These are phyloP conservation scores for Persicaria maculosa DNA, from an alignment of 148 eudicot genomes.

Conservation along the genomic window DNA sequence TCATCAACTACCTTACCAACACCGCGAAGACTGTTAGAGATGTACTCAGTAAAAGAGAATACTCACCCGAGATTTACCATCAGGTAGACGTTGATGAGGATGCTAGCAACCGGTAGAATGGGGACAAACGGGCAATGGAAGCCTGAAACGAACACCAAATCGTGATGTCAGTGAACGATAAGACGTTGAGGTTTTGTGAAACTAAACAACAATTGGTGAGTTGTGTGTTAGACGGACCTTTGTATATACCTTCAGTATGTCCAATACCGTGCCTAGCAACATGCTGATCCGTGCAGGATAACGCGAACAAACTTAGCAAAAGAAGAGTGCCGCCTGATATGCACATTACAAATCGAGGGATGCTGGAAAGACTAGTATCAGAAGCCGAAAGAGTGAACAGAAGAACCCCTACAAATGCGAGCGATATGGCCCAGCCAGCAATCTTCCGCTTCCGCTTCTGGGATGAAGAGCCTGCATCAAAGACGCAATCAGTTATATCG, in stretches of 20 bases:
- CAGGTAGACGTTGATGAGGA: constrained; percentile 11
- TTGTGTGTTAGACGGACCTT: not conserved
- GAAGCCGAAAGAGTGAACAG: constrained; percentile 12
- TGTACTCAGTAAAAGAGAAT: not conserved
- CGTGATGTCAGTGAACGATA: not conserved
- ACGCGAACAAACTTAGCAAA: not conserved
- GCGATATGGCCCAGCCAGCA: constrained; percentile 9
- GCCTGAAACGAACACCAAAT: not conserved
- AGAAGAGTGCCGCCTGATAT: constrained; percentile 9
- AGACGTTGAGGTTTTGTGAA: not conserved
- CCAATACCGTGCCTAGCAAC: not conserved
- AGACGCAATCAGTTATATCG: no score
- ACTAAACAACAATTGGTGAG: not conserved
- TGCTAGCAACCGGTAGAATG: constrained; percentile 8
- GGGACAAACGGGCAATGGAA: constrained; percentile 13
- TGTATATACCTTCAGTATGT: constrained; percentile 1
- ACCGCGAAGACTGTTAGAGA: no score
- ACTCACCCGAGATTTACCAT: constrained; percentile 15
- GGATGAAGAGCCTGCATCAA: constrained; percentile 6
- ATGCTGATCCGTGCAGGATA: constrained; percentile 13
- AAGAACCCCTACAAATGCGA: constrained; percentile 9
- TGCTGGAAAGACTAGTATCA: constrained; percentile 1
- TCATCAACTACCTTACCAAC: no score
- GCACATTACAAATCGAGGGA: not conserved
- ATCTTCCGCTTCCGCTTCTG: not conserved